These are phyloP conservation scores for Euphrasia arctica DNA, from an alignment of 305 asterid species.

Conservation along the genomic window DNA sequence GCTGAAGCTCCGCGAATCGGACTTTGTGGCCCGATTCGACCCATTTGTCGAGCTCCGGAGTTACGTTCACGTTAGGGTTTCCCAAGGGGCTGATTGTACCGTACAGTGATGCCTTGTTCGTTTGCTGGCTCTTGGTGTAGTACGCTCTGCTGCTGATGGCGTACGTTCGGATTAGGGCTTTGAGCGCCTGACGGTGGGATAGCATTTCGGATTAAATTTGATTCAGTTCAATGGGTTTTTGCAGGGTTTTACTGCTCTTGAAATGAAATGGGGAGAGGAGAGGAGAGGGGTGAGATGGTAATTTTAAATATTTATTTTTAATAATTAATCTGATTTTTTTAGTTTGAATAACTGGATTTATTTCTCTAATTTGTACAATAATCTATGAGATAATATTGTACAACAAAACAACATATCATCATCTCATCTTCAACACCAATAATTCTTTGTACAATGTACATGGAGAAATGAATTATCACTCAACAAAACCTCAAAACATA, in stretches of 20 bases:
- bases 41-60: conserved; percentile 68
- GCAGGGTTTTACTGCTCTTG: too few relatives aligned
- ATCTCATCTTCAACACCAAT: background rate
- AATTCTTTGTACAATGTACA: conserved; percentile 29
- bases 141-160: conserved; percentile 34
- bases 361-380: too few relatives aligned
- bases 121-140: conserved; percentile 32
- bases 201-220: conserved; percentile 29
- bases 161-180: conserved; percentile 31
- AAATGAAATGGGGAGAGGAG: too few relatives aligned
- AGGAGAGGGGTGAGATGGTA: too few relatives aligned
- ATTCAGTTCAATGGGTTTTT: background rate
- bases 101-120: conserved; percentile 43
- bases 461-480: background rate
- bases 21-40: conserved; percentile 43
- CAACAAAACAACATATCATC: too few relatives aligned
- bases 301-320: too few relatives aligned
- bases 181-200: conserved; percentile 21
- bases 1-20: conserved; percentile 68
- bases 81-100: conserved; percentile 74
- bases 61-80: conserved; percentile 47
- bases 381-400: too few relatives aligned
- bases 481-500: conserved; percentile 40
- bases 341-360: too few relatives aligned
- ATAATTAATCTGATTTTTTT: too few relatives aligned